phyloP scores from a whole-genome alignment of 768 basidiomycete genomes.

The Paxillus involutus region DNA sequence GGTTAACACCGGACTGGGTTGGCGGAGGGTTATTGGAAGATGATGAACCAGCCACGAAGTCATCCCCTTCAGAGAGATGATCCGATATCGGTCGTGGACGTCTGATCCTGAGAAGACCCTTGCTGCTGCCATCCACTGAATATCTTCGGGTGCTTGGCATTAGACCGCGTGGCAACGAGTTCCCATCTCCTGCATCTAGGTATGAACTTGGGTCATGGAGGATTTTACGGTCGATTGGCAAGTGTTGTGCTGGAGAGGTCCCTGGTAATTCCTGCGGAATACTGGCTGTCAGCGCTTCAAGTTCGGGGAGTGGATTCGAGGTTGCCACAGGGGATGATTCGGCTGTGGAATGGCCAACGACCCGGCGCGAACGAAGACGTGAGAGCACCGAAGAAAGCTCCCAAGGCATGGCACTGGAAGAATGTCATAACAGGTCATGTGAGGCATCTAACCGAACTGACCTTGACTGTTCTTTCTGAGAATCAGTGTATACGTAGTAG shows the following conservation, averaged over 20 bases:
- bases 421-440: neutral
- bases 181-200: slow-evolving; percentile 16
- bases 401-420: slow-evolving; percentile 18
- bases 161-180: slow-evolving; percentile 18
- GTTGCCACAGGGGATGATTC: slow-evolving; percentile 9
- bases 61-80: neutral
- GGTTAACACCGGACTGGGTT: slow-evolving; percentile 11
- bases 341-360: slow-evolving; percentile 20
- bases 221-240: slow-evolving; percentile 26
- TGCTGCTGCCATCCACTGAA: slow-evolving; percentile 4
- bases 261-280: neutral
- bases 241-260: neutral
- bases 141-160: slow-evolving; percentile 29
- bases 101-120: slow-evolving; percentile 4
- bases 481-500: neutral
- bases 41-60: slow-evolving; percentile 1
- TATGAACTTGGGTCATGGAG: slow-evolving; percentile 31
- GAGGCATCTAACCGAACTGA: neutral
- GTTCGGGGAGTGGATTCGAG: neutral
- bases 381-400: slow-evolving; percentile 32
- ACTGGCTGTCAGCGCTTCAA: neutral
- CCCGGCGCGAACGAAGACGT: slow-evolving; percentile 31
- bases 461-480: neutral
- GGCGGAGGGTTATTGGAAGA: slow-evolving; percentile 10
- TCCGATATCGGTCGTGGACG: neutral